These are phyloP conservation scores for Umbilicaria muhlenbergii DNA, from an alignment of 495 filamentous ascomycete genomes.

Conservation along the genomic window DNA sequence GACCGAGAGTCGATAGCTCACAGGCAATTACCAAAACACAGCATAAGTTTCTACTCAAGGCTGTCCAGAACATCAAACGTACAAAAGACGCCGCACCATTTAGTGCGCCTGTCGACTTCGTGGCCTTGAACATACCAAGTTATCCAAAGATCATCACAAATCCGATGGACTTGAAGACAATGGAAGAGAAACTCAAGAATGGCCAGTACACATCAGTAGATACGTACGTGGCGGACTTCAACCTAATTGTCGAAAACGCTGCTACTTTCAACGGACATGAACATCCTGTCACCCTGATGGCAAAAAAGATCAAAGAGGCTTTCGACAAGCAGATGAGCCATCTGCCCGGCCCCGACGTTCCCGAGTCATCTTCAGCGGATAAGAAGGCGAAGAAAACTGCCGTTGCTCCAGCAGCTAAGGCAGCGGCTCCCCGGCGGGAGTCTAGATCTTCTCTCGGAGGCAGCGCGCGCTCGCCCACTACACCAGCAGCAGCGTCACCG, in stretches of 20 bases:
- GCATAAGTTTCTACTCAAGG: conserved; percentile 34
- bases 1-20: conserved; percentile 6
- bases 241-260: conserved; percentile 61
- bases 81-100: conserved; percentile 62
- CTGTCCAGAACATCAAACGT: conserved; percentile 62
- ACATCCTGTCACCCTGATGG: conserved; percentile 53
- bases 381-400: conserved; percentile 41
- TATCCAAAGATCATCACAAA: conserved; percentile 57
- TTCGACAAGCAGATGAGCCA: conserved; percentile 44
- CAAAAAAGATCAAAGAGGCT: conserved; percentile 39
- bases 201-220: conserved; percentile 46
- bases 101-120: conserved; percentile 54
- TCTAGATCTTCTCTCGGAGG: conserved; percentile 29
- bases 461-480: conserved; percentile 17
- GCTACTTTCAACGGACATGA: conserved; percentile 64
- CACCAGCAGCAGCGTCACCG: conserved; percentile 30
- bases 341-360: conserved; percentile 33
- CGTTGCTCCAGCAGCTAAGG: conserved; percentile 25
- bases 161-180: conserved; percentile 69
- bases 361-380: conserved; percentile 34
- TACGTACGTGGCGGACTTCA: conserved; percentile 54
- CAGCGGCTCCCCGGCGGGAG: conserved; percentile 34
- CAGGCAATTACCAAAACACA: conserved; percentile 36
- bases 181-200: conserved; percentile 67
- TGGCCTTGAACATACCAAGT: conserved; percentile 48